Conservation (phyloP, 208 protist genomes). For the Trypanosoma lewisi region DNA sequence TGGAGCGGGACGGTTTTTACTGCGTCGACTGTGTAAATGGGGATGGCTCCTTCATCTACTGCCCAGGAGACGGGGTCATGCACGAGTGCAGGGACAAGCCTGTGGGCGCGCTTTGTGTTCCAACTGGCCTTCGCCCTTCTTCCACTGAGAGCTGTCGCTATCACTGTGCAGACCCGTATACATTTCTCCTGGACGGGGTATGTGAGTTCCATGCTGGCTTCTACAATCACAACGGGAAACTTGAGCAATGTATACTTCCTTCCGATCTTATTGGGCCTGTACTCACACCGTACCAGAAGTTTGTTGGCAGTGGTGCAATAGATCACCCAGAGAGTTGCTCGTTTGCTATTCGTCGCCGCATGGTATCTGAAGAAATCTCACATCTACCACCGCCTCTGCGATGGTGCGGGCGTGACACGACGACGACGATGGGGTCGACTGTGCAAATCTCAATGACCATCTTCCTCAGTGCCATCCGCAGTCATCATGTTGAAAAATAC, state of each 20-base stretch:
- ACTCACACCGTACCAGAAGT: not conserved
- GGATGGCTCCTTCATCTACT: not conserved
- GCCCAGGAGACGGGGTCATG: not conserved
- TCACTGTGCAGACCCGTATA: not conserved
- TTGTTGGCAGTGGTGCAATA: constrained; percentile 4
- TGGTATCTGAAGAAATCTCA: not conserved
- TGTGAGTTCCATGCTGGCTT: not conserved
- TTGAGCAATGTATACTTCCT: not conserved
- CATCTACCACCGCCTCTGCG: not conserved
- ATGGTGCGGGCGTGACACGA: not conserved
- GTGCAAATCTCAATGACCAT: not conserved
- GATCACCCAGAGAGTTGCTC: not conserved
- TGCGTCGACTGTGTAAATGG: constrained; percentile 5
- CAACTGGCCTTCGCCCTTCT: constrained; percentile 2
- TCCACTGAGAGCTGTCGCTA: not conserved
- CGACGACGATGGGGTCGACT: not conserved
- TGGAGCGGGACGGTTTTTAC: not conserved
- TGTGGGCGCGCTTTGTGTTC: not conserved
- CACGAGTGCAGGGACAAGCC: not conserved
- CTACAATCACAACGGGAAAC: not conserved
- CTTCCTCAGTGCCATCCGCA: not conserved
- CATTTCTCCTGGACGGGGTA: not conserved
- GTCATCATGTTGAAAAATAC: not conserved
- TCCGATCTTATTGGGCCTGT: not conserved
- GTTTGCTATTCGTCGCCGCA: not conserved